These are phyloP conservation scores for Phytophthora melonis DNA, from an alignment of 352 stramenopile species.

Conservation along the genomic window DNA sequence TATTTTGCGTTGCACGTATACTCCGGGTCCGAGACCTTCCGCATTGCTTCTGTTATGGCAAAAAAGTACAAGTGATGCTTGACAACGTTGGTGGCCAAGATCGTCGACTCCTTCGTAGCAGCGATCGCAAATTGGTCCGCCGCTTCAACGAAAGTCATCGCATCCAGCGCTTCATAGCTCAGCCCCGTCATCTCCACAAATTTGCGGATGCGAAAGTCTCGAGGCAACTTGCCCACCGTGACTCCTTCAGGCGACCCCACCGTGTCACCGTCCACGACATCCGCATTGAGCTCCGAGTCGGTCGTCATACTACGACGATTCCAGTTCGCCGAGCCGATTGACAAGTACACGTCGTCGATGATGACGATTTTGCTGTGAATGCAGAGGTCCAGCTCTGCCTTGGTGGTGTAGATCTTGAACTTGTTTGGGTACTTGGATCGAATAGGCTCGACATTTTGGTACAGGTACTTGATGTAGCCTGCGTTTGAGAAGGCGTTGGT, in stretches of 20 bases:
- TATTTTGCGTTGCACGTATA: not conserved
- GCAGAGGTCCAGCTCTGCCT: slow-evolving; percentile 45
- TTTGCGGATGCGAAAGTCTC: slow-evolving; percentile 63
- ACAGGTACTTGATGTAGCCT: slow-evolving; percentile 55
- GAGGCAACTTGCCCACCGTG: slow-evolving; percentile 45
- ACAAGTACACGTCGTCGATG: slow-evolving; percentile 70
- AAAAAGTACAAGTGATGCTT: slow-evolving; percentile 1
- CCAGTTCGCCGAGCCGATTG: slow-evolving; percentile 66
- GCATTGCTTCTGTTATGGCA: not conserved
- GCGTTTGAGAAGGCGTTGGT: slow-evolving; percentile 27
- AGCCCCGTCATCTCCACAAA: slow-evolving; percentile 63
- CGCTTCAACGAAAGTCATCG: slow-evolving; percentile 54
- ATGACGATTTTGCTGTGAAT: slow-evolving; percentile 63
- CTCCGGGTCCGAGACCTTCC: not conserved
- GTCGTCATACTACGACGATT: slow-evolving; percentile 50
- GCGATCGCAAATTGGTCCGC: slow-evolving; percentile 30
- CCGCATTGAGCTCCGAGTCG: slow-evolving; percentile 61
- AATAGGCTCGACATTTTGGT: slow-evolving; percentile 56
- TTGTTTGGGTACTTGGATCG: slow-evolving; percentile 29
- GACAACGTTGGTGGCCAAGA: not conserved
- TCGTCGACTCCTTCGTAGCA: not conserved
- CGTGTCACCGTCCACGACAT: slow-evolving; percentile 52
- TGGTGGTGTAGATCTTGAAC: slow-evolving; percentile 44
- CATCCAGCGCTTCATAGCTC: slow-evolving; percentile 47
- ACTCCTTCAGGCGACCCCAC: slow-evolving; percentile 31